Conservation (phyloP, 768 basidiomycete genomes). For the Pleurotus platypus region DNA sequence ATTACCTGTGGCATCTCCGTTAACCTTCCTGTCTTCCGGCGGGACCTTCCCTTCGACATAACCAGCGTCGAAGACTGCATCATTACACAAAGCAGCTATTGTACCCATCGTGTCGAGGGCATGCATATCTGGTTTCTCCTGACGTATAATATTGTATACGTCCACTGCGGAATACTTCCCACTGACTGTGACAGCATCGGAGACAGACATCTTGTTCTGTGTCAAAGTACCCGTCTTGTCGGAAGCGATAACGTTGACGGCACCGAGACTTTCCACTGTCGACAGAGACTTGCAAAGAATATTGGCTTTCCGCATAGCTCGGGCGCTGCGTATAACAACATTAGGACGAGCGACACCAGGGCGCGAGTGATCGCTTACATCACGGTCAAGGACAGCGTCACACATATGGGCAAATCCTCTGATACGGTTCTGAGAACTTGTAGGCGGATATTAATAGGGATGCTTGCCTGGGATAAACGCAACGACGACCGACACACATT, state of each 20-base stretch:
- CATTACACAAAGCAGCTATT: constrained; percentile 50
- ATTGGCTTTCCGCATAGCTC: constrained; percentile 47
- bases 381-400: constrained; percentile 48
- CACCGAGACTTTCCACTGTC: constrained; percentile 65
- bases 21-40: constrained; percentile 23
- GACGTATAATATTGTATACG: not conserved
- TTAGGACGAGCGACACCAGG: no score
- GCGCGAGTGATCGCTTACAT: constrained; percentile 9
- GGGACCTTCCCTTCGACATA: constrained; percentile 17
- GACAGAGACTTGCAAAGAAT: constrained; percentile 54
- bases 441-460: not conserved
- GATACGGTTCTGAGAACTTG: constrained; percentile 39
- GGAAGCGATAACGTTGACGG: constrained; percentile 48
- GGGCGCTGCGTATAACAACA: constrained; percentile 19
- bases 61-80: constrained; percentile 36
- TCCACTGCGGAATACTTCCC: constrained; percentile 24
- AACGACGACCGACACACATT: constrained; percentile 53
- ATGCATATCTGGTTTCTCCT: constrained; percentile 13
- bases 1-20: constrained; percentile 55
- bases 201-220: constrained; percentile 55
- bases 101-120: constrained; percentile 29
- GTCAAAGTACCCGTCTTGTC: constrained; percentile 67
- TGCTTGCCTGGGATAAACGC: constrained; percentile 15
- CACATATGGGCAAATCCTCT: constrained; percentile 50
- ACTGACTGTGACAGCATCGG: constrained; percentile 37